Evolutionary conservation across 2,329 filamentous ascomycete genomes (phyloP).

Genomic region (Pseudocercospora eumusae): DNA sequence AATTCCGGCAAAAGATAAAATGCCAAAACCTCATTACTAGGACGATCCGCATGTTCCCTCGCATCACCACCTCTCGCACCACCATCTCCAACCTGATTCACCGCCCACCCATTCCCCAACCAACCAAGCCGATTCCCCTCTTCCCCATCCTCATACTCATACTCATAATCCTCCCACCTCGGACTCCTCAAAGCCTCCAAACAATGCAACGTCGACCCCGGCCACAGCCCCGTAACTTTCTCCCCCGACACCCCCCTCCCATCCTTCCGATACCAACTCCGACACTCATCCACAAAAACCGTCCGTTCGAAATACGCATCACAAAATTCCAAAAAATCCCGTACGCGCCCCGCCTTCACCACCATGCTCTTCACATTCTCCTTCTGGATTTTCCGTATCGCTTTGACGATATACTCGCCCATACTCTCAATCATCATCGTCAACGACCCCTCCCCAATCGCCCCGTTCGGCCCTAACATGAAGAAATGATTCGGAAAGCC

Average conservation of each 20-base stretch:
- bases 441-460: conserved; percentile 27
- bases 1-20: conserved; percentile 48
- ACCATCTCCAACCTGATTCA: conserved; percentile 50
- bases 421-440: conserved; percentile 28
- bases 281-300: conserved; percentile 23
- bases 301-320: conserved; percentile 56
- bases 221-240: conserved; percentile 23
- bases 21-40: conserved; percentile 43
- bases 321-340: conserved; percentile 52
- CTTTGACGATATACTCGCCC: conserved; percentile 48
- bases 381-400: conserved; percentile 47
- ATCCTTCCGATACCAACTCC: conserved; percentile 24
- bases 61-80: neutral
- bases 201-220: conserved; percentile 50
- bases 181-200: conserved; percentile 60
- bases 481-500: conserved; percentile 39
- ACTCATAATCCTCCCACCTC: conserved; percentile 63
- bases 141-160: conserved; percentile 44
- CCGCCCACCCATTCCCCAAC: conserved; percentile 68
- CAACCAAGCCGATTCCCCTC: conserved; percentile 59
- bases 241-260: conserved; percentile 42
- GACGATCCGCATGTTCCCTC: conserved; percentile 28
- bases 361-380: conserved; percentile 44
- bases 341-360: conserved; percentile 51
- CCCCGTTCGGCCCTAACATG: conserved; percentile 30